These are phyloP conservation scores for Tuctoria greenei DNA, from an alignment of 176 grass and related monocot genomes.

Conservation along the genomic window DNA sequence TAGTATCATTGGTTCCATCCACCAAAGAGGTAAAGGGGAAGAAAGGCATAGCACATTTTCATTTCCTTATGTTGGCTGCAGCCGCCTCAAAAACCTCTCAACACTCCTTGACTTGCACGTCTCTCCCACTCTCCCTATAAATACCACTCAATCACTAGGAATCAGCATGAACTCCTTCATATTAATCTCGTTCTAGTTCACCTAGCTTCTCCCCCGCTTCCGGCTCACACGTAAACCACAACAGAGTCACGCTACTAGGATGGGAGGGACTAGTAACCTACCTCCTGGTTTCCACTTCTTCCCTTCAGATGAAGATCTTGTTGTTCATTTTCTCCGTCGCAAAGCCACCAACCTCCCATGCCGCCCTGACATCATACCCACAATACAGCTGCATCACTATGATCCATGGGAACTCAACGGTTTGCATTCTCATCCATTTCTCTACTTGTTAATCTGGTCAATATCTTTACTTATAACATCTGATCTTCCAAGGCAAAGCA, in stretches of 20 bases:
- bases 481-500: conserved; percentile 56
- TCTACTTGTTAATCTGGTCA: not conserved
- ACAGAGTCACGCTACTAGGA: conserved; percentile 23
- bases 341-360: conserved; percentile 62
- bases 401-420: conserved; percentile 84
- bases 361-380: conserved; percentile 73
- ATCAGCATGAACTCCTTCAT: conserved; percentile 12
- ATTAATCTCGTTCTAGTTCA: conserved; percentile 13
- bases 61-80: conserved; percentile 30
- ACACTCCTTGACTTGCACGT: conserved; percentile 38
- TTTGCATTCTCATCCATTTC: conserved; percentile 8
- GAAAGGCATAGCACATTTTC: conserved; percentile 2
- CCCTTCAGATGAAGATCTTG: conserved; percentile 79
- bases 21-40: not conserved
- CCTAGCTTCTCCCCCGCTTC: not conserved
- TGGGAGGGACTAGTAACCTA: conserved; percentile 61
- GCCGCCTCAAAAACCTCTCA: conserved; percentile 38
- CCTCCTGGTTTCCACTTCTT: conserved; percentile 90
- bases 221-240: not conserved
- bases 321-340: conserved; percentile 71
- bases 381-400: conserved; percentile 40
- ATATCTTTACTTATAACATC: not conserved
- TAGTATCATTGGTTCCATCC: conserved; percentile 36
- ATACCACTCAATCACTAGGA: conserved; percentile 22
- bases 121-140: conserved; percentile 37